Evolutionary conservation across 176 grass and related monocot species (phyloP), one percentile per base, ranked within the genome.

Genomic region (Juncus inflexus): DNA sequence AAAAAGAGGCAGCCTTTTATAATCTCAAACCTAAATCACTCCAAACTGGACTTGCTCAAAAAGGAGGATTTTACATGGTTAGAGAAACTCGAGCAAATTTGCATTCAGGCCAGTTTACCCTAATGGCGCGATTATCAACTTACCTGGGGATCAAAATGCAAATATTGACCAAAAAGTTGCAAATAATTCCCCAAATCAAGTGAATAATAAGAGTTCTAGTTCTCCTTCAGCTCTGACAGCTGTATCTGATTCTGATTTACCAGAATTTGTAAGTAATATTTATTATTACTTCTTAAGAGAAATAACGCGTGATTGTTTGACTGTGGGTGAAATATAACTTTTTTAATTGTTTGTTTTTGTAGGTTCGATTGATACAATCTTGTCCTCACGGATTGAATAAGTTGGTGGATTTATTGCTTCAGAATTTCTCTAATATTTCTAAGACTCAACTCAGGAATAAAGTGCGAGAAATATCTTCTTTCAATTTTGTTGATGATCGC

Each of bases 1-100:
- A 76, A 83, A 19, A 99, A 92, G 78, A 86, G 80, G 58, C 94
- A 90, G 19, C 94, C 94, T 76, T 78, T 99, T 37, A 67, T 92
- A 53, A 84, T 99, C 75, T 82, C 41, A 42, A 99, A 99, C 61
- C 60, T 99, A 75, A 75, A 71, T 82, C 73, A 92, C 69, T 85
- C 83, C 74, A 90, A 92, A 65, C 28, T 66, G 63, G 60, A 73
- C 63, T 35, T 90, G 62, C 42, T 89, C 51, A 76, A 58, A 4
- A 78, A 83, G 0, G 71, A 76, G 77, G 85, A 81, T 50, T 75
- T 89, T 35, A 63, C 74, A 41, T 85, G 82, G 56, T 52, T 50
- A 2, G 54, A 63, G 10, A 99, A 86, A 75, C 14, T 92, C 51
- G 88, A 99, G 53, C 88, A 99, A 37, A 68, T 92, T 67, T 99